These are phyloP conservation scores for Sporothrix luriei DNA, from an alignment of 2,329 filamentous ascomycete genomes.

Conservation along the genomic window DNA sequence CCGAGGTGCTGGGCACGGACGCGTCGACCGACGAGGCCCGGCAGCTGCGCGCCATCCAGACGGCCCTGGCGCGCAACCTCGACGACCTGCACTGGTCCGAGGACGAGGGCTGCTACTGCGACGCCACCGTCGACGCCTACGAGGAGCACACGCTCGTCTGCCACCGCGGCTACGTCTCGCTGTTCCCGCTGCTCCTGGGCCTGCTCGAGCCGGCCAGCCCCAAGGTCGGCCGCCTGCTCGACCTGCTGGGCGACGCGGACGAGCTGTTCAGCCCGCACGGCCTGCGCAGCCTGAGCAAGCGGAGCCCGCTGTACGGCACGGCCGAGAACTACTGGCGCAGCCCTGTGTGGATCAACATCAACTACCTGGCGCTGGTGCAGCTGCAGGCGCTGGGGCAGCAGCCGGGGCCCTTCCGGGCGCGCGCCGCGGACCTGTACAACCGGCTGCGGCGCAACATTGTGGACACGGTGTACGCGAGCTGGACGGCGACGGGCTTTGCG, in stretches of 20 bases:
- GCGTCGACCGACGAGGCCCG: constrained; percentile 67
- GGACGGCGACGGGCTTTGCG: constrained; percentile 90
- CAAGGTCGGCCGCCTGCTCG: constrained; percentile 72
- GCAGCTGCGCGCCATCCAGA: constrained; percentile 70
- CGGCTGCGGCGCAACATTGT: constrained; percentile 81
- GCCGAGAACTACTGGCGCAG: constrained; percentile 97
- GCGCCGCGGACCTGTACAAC: constrained; percentile 73
- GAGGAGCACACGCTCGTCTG: constrained; percentile 89
- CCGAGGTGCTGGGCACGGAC: constrained; percentile 67
- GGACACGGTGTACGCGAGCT: constrained; percentile 82
- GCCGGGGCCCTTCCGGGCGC: constrained; percentile 67
- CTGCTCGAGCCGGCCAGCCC: constrained; percentile 73
- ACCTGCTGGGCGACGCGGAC: constrained; percentile 76
- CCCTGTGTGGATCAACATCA: constrained; percentile 94
- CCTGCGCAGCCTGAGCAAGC: constrained; percentile 85
- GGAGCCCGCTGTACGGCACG: constrained; percentile 80
- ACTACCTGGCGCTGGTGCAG: constrained; percentile 81
- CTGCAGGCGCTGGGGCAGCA: constrained; percentile 72
- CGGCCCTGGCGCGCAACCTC: constrained; percentile 80
- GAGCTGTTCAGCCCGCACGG: constrained; percentile 90
- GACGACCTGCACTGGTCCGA: constrained; percentile 93
- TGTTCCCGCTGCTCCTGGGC: constrained; percentile 89
- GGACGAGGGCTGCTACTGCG: constrained; percentile 80
- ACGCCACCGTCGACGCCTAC: constrained; percentile 92
- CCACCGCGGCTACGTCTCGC: constrained; percentile 92